Conservation (phyloP, 805 yeast genomes). For the Clavispora santaluciae region DNA sequence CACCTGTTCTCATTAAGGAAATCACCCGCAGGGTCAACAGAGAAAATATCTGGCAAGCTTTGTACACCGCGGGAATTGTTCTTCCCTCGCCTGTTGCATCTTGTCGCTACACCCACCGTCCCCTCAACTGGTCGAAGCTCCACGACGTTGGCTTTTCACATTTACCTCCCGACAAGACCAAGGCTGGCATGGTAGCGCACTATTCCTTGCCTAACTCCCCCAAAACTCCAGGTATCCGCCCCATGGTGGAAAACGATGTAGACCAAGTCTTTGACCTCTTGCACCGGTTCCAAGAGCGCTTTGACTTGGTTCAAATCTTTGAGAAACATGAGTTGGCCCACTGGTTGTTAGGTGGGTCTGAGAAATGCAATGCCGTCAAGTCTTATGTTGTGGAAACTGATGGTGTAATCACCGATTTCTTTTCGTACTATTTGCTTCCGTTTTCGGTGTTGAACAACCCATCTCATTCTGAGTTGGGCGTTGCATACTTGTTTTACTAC, state of each 20-base stretch:
- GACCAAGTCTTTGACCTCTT: conserved; percentile 60
- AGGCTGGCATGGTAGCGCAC: conserved; percentile 58
- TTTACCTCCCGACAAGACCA: conserved; percentile 67
- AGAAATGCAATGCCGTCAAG: conserved; percentile 53
- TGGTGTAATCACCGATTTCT: conserved; percentile 77
- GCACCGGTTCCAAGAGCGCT: conserved; percentile 58
- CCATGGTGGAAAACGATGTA: conserved; percentile 55
- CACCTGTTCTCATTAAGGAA: conserved; percentile 91
- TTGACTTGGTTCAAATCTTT: conserved; percentile 69
- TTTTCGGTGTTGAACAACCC: conserved; percentile 72
- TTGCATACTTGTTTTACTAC: conserved; percentile 87
- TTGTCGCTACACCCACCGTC: conserved; percentile 89
- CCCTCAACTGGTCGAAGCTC: conserved; percentile 85
- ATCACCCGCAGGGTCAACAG: conserved; percentile 89
- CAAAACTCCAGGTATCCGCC: conserved; percentile 50
- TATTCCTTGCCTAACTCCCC: conserved; percentile 53
- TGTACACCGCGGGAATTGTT: conserved; percentile 88
- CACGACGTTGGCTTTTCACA: conserved; percentile 87
- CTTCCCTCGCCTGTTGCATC: conserved; percentile 90
- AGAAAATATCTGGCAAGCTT: conserved; percentile 87
- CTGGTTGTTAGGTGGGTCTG: conserved; percentile 63
- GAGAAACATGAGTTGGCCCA: conserved; percentile 66
- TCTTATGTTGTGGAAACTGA: conserved; percentile 73
- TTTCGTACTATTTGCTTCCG: conserved; percentile 85
- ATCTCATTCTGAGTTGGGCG: conserved; percentile 62